phyloP scores from a whole-genome alignment of 495 filamentous ascomycete genomes.

The Aspergillus baeticus region DNA sequence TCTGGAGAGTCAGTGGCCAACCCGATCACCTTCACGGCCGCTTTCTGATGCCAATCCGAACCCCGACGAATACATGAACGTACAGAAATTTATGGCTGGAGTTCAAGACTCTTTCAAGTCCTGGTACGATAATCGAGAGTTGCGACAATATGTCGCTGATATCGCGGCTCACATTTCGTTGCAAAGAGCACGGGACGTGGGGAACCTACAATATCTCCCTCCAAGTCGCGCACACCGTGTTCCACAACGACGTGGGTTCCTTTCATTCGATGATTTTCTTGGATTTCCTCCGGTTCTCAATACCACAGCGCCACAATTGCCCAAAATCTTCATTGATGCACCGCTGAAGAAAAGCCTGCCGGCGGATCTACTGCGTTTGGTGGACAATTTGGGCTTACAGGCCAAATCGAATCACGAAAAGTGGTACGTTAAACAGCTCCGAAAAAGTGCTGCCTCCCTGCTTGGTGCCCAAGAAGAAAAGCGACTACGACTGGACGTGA shows the following conservation, averaged over 20 bases:
- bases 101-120: background rate
- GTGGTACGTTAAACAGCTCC: constrained; percentile 23
- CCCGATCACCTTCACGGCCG: background rate
- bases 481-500: background rate
- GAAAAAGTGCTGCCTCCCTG: constrained; percentile 7
- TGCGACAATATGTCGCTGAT: constrained; percentile 2
- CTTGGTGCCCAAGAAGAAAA: background rate
- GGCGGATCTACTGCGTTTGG: background rate
- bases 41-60: background rate
- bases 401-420: constrained; percentile 21
- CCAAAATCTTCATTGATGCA: no score
- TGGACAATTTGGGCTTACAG: constrained; percentile 3
- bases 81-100: background rate
- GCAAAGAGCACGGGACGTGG: background rate
- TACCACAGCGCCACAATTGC: background rate
- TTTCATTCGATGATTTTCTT: constrained; percentile 5
- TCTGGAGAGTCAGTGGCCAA: background rate
- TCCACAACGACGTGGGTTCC: background rate
- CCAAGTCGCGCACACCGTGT: background rate
- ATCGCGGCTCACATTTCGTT: background rate
- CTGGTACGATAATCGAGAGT: constrained; percentile 15
- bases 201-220: background rate
- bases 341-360: no score
- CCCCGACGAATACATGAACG: constrained; percentile 1
- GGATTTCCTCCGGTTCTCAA: background rate